Evolutionary conservation across 2,329 filamentous ascomycete genomes (phyloP), one percentile per base, ranked within the genome.

Genomic region (Apiospora malaysiana): DNA sequence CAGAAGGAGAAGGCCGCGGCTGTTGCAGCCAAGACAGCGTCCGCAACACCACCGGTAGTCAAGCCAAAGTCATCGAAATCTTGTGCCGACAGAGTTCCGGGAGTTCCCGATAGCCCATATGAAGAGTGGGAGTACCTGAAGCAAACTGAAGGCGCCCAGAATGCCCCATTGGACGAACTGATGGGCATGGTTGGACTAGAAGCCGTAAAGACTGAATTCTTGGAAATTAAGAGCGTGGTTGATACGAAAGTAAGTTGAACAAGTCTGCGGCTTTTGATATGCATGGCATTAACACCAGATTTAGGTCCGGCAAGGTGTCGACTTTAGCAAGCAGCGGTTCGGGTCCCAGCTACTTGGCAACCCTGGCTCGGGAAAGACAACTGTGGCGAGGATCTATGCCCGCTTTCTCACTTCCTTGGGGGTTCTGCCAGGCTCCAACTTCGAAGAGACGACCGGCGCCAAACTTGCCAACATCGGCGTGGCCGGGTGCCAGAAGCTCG

Each of bases 111-210:
- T 49, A 72, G 75, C 42, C 84, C 88, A 0, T 78, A 79, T 0
- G 79, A 81, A 1, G 89, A 93, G 23, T 94, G 92, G 92, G 80
- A 90, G 18, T 76, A 82, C 0, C 84, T 90, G 74, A 94, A 94
- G 76, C 67, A 80, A 1, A 76, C 79, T 0, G 85, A 90, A 43
- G 83, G 83, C 0, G 85, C 86, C 0, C 74, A 75, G 0, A 93
- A 89, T 72, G 75, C 79, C 0, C 82, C 86, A 0, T 75, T 94
- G 0, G 91, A 94, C 71, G 76, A 82, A 0, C 76, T 95, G 10
- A 94, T 94, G 89, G 79, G 78, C 0, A 90, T 94, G 88, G 89
- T 92, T 59, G 92, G 93, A 0, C 82, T 95, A 0, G 92, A 94
- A 74, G 81, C 86, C 0, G 90, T 94, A 51, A 95, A 95, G 73